A percentile compares a stretch with the other conserved stretches of the same genome.
phyloP scores from a whole-genome alignment of 345 rosid species.

The Lumnitzera racemosa region DNA sequence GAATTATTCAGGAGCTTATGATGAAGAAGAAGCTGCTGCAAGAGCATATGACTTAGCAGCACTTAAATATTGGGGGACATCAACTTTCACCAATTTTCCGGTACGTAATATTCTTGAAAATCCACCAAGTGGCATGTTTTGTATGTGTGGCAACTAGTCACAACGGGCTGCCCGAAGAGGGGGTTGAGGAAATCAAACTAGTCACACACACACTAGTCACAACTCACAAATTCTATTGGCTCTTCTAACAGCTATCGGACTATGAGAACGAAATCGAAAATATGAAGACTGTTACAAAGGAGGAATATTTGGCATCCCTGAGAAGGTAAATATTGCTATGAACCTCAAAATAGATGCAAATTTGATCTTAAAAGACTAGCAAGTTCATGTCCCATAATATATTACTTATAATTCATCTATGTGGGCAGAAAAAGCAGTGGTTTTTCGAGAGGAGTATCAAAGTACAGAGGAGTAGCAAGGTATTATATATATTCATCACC shows the following conservation, averaged over 20 bases:
- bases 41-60: constrained; percentile 66
- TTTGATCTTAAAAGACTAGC: background rate
- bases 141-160: background rate
- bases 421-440: constrained; percentile 55
- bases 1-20: constrained; percentile 43
- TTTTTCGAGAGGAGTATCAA: constrained; percentile 64
- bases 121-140: background rate
- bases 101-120: constrained; percentile 13
- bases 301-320: constrained; percentile 52
- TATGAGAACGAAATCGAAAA: constrained; percentile 48
- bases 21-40: constrained; percentile 66
- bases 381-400: background rate
- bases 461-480: constrained; percentile 73
- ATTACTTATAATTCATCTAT: background rate
- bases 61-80: constrained; percentile 54
- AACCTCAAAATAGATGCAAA: background rate
- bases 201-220: too few species aligned
- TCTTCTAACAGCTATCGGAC: constrained; percentile 29
- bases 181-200: too few species aligned
- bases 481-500: background rate
- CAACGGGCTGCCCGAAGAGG: too few species aligned
- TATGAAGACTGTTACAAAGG: constrained; percentile 52
- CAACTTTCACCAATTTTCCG: constrained; percentile 55
- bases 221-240: background rate
- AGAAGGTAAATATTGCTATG: constrained; percentile 31